A percentile compares a stretch with the other conserved stretches of the same genome.
phyloP scores from a whole-genome alignment of 108 stramenopile genomes.

The Pseudonitzschia multistriata region DNA sequence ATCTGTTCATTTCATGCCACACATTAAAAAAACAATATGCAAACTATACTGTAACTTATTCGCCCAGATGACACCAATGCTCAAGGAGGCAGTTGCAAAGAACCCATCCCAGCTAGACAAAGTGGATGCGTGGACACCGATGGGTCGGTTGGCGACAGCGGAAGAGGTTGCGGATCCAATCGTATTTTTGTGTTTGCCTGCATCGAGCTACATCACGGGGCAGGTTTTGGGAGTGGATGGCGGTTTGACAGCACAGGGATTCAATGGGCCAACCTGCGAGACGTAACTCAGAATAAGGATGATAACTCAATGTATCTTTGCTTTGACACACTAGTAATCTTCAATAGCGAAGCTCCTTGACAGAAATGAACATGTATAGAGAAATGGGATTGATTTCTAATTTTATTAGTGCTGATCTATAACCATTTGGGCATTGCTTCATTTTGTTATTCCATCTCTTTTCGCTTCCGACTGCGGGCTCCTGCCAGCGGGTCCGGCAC shows the following conservation, averaged over 20 bases:
- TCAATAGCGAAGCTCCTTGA: too few relatives aligned
- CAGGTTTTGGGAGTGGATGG: conserved; percentile 94
- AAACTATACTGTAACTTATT: not conserved
- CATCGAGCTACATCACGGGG: conserved; percentile 92
- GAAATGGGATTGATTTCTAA: not conserved
- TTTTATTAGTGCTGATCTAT: not conserved
- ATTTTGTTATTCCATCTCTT: not conserved
- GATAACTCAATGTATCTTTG: not conserved
- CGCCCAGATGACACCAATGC: conserved; percentile 70
- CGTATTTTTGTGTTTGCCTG: conserved; percentile 89
- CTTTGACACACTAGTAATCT: too few relatives aligned
- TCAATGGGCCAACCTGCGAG: conserved; percentile 53
- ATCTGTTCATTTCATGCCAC: not conserved
- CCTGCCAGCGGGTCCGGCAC: conserved; percentile 54
- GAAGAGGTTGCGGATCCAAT: conserved; percentile 83
- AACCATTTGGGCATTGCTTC: too few relatives aligned
- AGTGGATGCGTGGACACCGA: conserved; percentile 72
- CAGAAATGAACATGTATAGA: too few relatives aligned
- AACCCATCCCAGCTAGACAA: conserved; percentile 57
- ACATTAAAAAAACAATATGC: not conserved
- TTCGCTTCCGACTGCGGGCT: conserved; percentile 28
- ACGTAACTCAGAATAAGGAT: not conserved
- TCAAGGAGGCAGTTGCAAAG: conserved; percentile 58
- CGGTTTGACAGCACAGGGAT: conserved; percentile 84
- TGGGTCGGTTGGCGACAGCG: conserved; percentile 55